These are phyloP conservation scores for Ichthyophthirius multifiliis DNA, from an alignment of 169 alveolate species.

Conservation along the genomic window DNA sequence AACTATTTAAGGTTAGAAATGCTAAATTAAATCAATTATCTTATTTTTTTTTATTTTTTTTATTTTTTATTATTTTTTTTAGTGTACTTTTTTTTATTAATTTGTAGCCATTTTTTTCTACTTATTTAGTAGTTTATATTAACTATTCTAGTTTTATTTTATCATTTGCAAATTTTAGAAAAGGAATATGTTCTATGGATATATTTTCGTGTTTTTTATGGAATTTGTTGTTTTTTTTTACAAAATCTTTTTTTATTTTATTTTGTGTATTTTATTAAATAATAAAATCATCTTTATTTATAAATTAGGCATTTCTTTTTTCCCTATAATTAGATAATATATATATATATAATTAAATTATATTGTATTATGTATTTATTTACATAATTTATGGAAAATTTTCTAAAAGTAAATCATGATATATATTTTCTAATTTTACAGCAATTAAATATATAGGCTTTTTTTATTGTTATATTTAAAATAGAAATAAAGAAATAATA, in stretches of 20 bases:
- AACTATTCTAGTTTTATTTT: background rate
- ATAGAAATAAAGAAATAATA: background rate
- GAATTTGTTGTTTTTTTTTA: background rate
- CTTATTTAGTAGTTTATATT: background rate
- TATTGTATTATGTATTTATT: background rate
- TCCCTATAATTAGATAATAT: background rate
- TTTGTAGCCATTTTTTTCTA: background rate
- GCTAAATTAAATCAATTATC: background rate
- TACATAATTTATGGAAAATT: background rate
- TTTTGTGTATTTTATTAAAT: background rate
- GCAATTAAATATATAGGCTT: background rate
- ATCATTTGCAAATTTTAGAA: slow-evolving; percentile 1
- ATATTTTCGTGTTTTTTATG: too few species aligned
- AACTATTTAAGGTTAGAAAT: background rate
- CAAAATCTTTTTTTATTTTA: background rate
- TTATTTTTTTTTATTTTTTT: background rate
- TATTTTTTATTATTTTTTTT: background rate
- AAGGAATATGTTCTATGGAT: background rate
- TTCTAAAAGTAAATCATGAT: background rate
- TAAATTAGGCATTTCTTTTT: background rate
- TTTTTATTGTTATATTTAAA: background rate
- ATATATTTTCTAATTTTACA: background rate
- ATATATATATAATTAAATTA: background rate
- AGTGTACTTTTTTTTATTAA: background rate
- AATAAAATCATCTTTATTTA: background rate